A percentile compares a stretch with the other conserved stretches of the same genome.
Evolutionary conservation across 352 stramenopile species (phyloP).

Genomic region (Phytopythium montanum): DNA sequence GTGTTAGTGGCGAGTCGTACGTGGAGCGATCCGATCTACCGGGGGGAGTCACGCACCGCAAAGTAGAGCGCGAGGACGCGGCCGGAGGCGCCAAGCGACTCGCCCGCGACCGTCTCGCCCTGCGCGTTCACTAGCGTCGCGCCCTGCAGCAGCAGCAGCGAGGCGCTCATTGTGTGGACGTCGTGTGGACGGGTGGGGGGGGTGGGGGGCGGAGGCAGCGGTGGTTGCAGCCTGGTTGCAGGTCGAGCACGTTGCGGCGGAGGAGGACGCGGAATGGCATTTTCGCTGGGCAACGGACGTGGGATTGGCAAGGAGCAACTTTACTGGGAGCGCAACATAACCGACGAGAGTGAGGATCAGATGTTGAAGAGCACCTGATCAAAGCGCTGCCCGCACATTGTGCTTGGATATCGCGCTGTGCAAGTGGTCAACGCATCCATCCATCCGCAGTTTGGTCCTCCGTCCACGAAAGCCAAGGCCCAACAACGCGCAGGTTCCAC

Average conservation of each 20-base stretch:
- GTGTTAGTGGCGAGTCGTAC: neutral
- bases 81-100: conserved; percentile 33
- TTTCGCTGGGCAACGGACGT: neutral
- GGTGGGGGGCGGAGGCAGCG: neutral
- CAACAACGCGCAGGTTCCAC: no score
- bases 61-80: conserved; percentile 80
- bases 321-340: no score
- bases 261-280: neutral
- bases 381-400: no score
- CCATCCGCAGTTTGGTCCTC: no score
- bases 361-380: no score
- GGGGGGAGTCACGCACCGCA: conserved; percentile 22
- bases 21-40: neutral
- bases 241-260: no score
- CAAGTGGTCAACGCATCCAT: no score
- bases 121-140: conserved; percentile 55
- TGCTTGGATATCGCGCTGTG: no score
- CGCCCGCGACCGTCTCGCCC: conserved; percentile 38
- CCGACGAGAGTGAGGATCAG: no score
- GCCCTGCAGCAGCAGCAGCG: conserved; percentile 34
- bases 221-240: no score
- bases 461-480: no score
- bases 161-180: conserved; percentile 28
- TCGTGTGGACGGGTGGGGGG: neutral
- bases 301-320: no score